Percentiles rank a stretch among this genome's conserved stretches.
These are phyloP conservation scores for Astrocystis sublimbata DNA, from an alignment of 495 filamentous ascomycete genomes.

Conservation along the genomic window DNA sequence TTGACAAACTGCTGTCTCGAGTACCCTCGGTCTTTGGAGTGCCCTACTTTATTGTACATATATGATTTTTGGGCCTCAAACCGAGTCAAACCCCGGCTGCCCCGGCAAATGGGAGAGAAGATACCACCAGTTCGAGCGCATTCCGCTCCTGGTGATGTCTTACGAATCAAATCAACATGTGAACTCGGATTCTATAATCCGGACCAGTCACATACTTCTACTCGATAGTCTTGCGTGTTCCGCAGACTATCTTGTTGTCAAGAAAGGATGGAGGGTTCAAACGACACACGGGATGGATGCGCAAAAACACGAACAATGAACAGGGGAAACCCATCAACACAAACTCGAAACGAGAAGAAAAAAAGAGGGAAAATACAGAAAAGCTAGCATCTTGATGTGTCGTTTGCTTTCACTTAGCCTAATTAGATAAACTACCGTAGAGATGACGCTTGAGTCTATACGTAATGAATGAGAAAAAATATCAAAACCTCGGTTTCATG, in stretches of 20 bases:
- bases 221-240: background rate
- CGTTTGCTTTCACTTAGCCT: conserved; percentile 1
- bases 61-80: background rate
- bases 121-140: conserved; percentile 22
- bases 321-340: background rate
- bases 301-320: no score
- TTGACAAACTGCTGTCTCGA: conserved; percentile 20
- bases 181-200: conserved; percentile 12
- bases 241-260: background rate
- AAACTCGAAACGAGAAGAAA: background rate
- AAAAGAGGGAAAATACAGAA: background rate
- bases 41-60: conserved; percentile 12
- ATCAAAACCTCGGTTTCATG: background rate
- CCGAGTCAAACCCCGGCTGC: conserved; percentile 15
- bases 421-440: conserved; percentile 3
- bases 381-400: background rate
- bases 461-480: background rate
- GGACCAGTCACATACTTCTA: conserved; percentile 6
- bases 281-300: background rate
- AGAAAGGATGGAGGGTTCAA: conserved; percentile 1
- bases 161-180: conserved; percentile 11
- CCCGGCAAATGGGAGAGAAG: conserved; percentile 23
- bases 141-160: conserved; percentile 29
- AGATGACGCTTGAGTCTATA: conserved; percentile 20
- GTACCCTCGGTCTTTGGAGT: conserved; percentile 11